Conservation (phyloP, 75 land plant species). For the Cupressus sempervirens region DNA sequence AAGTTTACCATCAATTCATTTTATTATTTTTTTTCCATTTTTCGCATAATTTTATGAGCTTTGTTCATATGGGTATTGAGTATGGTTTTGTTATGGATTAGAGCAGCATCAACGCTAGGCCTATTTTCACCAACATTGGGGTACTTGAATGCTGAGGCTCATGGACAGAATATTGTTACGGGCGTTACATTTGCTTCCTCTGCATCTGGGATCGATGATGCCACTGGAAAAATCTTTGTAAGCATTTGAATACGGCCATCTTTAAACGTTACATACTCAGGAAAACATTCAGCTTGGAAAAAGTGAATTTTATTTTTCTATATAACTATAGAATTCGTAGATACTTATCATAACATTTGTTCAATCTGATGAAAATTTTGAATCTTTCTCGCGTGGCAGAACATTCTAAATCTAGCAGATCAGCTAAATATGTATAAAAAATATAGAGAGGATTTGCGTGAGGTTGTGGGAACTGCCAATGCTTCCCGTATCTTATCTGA, state of each 20-base stretch:
- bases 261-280: too few species aligned
- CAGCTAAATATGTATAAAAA: conserved; percentile 6
- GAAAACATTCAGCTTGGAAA: too few species aligned
- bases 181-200: not conserved
- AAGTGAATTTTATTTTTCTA: too few species aligned
- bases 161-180: not conserved
- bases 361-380: not conserved
- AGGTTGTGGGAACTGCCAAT: not conserved
- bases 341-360: too few species aligned
- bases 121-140: not conserved
- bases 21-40: too few species aligned
- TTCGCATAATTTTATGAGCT: not conserved
- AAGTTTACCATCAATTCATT: not conserved
- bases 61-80: too few species aligned
- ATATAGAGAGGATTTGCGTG: not conserved
- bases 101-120: not conserved
- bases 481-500: conserved; percentile 7
- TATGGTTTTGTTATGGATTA: too few species aligned
- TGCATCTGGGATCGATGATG: not conserved
- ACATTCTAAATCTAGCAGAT: not conserved
- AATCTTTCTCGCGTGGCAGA: not conserved
- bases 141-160: not conserved
- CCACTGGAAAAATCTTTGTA: not conserved
- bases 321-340: too few species aligned
- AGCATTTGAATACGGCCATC: not conserved